These are phyloP conservation scores for Ceratobasidium papillatum DNA, from an alignment of 1,284 basidiomycete species.

Conservation along the genomic window DNA sequence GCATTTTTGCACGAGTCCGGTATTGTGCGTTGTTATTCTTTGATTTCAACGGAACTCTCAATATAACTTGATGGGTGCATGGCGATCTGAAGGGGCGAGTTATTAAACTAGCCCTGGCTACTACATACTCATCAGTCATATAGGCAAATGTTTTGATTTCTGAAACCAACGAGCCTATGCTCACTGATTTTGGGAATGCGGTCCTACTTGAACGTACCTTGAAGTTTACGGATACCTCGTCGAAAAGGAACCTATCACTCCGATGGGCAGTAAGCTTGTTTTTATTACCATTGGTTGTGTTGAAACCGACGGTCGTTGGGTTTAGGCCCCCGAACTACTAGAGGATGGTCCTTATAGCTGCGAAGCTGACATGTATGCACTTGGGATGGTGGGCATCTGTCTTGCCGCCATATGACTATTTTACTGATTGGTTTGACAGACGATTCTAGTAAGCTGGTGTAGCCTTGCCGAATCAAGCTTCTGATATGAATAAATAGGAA, in stretches of 20 bases:
- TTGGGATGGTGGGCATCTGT: background rate
- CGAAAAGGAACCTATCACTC: background rate
- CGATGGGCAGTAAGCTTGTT: background rate
- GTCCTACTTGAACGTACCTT: background rate
- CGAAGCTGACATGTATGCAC: constrained; percentile 12
- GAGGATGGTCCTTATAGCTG: background rate
- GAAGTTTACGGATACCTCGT: background rate
- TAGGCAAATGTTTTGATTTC: constrained; percentile 7
- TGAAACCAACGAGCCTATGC: background rate
- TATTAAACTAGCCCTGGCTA: too few relatives aligned
- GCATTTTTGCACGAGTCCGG: background rate
- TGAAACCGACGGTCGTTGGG: too few relatives aligned
- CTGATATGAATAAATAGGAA: background rate
- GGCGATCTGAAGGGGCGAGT: constrained; percentile 17
- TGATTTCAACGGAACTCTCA: background rate
- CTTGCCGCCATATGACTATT: background rate
- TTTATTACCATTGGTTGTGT: background rate
- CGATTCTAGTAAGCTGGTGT: background rate
- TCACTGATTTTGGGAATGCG: constrained; percentile 7
- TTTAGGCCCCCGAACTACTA: constrained; percentile 11
- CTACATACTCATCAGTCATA: background rate
- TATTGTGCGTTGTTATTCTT: background rate
- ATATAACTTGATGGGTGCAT: background rate
- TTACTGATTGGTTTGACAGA: background rate
- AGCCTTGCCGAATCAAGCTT: too few relatives aligned